Percentiles rank a stretch among this genome's conserved stretches.
phyloP scores from a whole-genome alignment of 257 asterid genomes.

The Rubia yunnanensis region DNA sequence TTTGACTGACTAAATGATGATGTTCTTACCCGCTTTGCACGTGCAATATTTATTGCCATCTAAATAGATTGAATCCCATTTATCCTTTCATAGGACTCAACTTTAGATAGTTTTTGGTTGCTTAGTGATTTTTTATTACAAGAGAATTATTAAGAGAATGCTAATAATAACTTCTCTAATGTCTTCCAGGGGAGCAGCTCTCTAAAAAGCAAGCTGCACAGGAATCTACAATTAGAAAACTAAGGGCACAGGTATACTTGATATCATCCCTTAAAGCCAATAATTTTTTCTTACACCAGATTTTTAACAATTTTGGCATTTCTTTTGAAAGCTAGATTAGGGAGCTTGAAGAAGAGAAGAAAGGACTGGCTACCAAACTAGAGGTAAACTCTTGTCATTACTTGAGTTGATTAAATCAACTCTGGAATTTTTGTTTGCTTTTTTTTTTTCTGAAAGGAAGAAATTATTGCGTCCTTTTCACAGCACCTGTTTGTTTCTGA shows the following conservation, averaged over 20 bases:
- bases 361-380: constrained; percentile 66
- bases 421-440: not conserved
- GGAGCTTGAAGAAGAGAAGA: constrained; percentile 99
- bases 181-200: constrained; percentile 81
- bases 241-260: constrained; percentile 84
- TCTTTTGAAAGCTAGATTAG: constrained; percentile 77
- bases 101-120: not conserved
- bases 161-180: constrained; percentile 10
- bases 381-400: constrained; percentile 44
- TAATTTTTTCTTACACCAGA: constrained; percentile 16
- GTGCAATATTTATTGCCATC: not conserved
- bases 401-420: not conserved
- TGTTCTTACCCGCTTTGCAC: not conserved
- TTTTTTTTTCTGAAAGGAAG: no score
- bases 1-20: not conserved
- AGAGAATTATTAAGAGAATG: not conserved
- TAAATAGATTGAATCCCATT: not conserved
- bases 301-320: constrained; percentile 23
- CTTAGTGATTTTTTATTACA: not conserved
- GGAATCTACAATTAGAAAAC: constrained; percentile 82
- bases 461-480: not conserved
- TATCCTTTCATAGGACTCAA: not conserved
- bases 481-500: not conserved
- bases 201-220: constrained; percentile 99
- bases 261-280: constrained; percentile 13